These are phyloP conservation scores for Phytopythium oedochilum DNA, from an alignment of 352 stramenopile genomes.

Conservation along the genomic window DNA sequence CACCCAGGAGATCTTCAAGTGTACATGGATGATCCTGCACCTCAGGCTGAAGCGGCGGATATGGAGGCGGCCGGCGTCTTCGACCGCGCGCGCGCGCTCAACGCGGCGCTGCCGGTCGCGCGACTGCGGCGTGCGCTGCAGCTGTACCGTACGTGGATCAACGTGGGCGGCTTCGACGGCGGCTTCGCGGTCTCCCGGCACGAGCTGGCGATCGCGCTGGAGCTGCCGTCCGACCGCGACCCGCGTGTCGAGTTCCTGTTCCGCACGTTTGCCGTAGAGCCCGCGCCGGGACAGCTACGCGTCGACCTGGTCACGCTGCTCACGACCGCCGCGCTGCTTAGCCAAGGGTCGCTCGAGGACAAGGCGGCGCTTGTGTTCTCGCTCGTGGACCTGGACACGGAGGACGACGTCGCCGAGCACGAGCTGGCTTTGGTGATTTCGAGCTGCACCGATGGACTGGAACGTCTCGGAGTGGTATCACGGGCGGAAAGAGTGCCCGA, in stretches of 20 bases:
- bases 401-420: conserved; percentile 71
- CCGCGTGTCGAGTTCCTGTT: conserved; percentile 48
- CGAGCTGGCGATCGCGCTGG: conserved; percentile 59
- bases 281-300: conserved; percentile 2
- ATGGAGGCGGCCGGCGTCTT: conserved; percentile 14
- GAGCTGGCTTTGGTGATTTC: conserved; percentile 67
- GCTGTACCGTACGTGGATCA: conserved; percentile 56
- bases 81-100: conserved; percentile 35
- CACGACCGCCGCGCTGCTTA: conserved; percentile 29
- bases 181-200: conserved; percentile 54
- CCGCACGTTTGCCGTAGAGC: conserved; percentile 21
- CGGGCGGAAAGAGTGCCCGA: conserved; percentile 15
- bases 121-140: conserved; percentile 51
- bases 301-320: conserved; percentile 64
- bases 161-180: conserved; percentile 41
- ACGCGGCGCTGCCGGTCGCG: conserved; percentile 32
- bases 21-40: too few species aligned
- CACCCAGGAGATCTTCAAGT: too few species aligned
- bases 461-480: conserved; percentile 22
- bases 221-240: conserved; percentile 27
- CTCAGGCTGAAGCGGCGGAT: too few species aligned
- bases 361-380: conserved; percentile 59
- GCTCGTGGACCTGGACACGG: conserved; percentile 65
- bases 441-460: conserved; percentile 38
- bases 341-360: conserved; percentile 41